Conservation (phyloP, 345 rosid species). For the rapeseed (Brassica napus) region DNA sequence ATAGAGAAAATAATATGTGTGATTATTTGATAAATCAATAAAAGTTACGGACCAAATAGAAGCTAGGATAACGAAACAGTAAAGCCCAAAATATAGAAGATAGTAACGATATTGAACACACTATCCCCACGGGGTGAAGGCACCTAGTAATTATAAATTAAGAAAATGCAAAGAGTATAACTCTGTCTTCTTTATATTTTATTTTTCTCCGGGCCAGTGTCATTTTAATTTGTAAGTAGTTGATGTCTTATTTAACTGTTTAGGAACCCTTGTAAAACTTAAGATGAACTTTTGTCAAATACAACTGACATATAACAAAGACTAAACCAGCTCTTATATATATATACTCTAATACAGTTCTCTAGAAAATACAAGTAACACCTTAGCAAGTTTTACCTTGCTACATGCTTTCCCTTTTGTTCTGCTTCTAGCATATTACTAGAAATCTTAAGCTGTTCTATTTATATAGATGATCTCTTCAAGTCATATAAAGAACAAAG, state of each 20-base stretch:
- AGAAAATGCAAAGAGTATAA: neutral
- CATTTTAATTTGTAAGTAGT: neutral
- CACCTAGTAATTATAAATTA: too few species aligned
- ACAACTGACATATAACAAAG: neutral
- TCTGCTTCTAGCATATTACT: neutral
- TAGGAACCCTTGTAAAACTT: neutral
- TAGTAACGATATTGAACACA: too few species aligned
- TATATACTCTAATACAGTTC: too few species aligned
- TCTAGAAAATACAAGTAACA: too few species aligned
- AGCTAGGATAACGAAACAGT: too few species aligned
- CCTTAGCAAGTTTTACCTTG: neutral
- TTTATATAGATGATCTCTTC: too few species aligned
- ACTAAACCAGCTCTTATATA: neutral
- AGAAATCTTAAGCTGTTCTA: neutral
- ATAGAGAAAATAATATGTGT: too few species aligned
- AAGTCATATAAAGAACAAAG: too few species aligned
- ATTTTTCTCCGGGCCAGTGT: neutral
- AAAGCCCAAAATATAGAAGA: too few species aligned
- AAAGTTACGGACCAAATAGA: too few species aligned
- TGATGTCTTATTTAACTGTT: neutral
- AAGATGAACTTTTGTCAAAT: neutral
- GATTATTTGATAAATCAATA: too few species aligned
- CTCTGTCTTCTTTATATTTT: neutral
- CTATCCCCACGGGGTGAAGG: too few species aligned
- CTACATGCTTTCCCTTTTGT: constrained; percentile 1